Percentiles rank a stretch among this genome's conserved stretches.
Evolutionary conservation across 306 rosid species (phyloP).

Genomic region (Lagenaria siceraria): DNA sequence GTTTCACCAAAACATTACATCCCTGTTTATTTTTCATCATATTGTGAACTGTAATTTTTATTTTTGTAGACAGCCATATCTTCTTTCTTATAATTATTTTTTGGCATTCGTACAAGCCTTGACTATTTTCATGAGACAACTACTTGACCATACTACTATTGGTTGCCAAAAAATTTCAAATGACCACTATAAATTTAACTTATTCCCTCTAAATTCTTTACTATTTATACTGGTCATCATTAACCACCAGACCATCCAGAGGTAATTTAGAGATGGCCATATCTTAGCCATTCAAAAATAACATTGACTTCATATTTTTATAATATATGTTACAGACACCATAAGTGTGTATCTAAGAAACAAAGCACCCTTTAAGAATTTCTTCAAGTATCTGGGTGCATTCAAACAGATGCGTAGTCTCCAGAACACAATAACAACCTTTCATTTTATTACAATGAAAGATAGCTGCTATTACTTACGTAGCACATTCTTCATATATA

Average conservation of each 20-base stretch:
- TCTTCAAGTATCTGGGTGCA: neutral
- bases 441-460: neutral
- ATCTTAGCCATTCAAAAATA: neutral
- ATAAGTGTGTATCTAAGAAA: neutral
- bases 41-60: neutral
- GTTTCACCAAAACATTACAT: neutral
- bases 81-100: neutral
- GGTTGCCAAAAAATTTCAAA: neutral
- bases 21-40: neutral
- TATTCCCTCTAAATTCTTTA: neutral
- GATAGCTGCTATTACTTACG: constrained; percentile 24
- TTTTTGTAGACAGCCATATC: neutral
- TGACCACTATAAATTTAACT: neutral
- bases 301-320: neutral
- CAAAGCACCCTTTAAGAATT: neutral
- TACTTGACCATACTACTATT: neutral
- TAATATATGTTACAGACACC: neutral
- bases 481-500: constrained; percentile 86
- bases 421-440: neutral
- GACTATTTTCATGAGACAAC: neutral
- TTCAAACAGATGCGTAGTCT: neutral
- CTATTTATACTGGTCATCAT: neutral
- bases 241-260: neutral
- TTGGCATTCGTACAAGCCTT: neutral
- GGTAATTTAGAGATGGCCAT: neutral